Evolutionary conservation across 2,329 filamentous ascomycete genomes (phyloP).

Genomic region (Talaromyces sp.): DNA sequence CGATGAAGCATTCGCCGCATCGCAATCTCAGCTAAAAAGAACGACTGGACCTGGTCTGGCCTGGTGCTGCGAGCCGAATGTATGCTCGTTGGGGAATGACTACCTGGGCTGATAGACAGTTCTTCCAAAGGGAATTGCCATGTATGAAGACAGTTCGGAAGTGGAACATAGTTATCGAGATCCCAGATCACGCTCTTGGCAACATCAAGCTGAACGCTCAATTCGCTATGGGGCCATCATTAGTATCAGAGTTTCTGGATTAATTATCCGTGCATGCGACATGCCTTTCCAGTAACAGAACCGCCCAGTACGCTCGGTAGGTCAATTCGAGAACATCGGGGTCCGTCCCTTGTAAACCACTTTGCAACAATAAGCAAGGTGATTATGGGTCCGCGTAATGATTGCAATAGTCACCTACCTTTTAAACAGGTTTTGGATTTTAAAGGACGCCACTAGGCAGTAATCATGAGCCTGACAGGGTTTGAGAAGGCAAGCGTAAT

Average conservation of each 20-base stretch:
- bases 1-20: constrained; percentile 37
- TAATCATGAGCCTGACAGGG: constrained; percentile 35
- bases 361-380: background rate
- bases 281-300: constrained; percentile 29
- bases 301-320: constrained; percentile 27
- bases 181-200: constrained; percentile 32
- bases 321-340: constrained; percentile 22
- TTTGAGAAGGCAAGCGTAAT: constrained; percentile 29
- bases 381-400: background rate
- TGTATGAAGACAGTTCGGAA: constrained; percentile 26
- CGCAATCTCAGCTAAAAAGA: constrained; percentile 36
- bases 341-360: background rate
- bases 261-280: background rate
- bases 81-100: background rate
- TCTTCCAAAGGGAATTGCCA: constrained; percentile 26
- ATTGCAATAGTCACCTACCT: constrained; percentile 2
- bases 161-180: constrained; percentile 28
- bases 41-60: constrained; percentile 24
- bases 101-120: background rate
- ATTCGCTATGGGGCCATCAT: constrained; percentile 23
- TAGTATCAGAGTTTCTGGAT: background rate
- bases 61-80: background rate
- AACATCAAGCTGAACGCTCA: constrained; percentile 30
- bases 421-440: constrained; percentile 31
- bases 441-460: constrained; percentile 30